Evolutionary conservation across 108 stramenopile species (phyloP), one percentile per base, ranked within the genome.

Genomic region (Schizochytrium sp.): DNA sequence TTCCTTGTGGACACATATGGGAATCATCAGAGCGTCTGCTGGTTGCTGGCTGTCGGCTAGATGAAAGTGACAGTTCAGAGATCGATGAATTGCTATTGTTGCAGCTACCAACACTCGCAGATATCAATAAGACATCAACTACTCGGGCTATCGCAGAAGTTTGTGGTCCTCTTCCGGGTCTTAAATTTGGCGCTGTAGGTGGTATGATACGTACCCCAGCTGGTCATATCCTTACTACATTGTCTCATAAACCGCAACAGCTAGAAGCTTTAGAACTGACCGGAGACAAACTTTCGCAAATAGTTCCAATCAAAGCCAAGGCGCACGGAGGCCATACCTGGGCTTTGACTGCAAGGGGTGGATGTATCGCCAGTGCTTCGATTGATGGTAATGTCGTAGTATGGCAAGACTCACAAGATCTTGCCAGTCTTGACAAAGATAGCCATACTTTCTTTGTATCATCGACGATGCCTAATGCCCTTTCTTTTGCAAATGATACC

Each of bases 401-500:
- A 8, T 83, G 76, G 76, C 50, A 2, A 13, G 76, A 83, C 2
- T n/a, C 47, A n/a, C 49, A 83, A 53, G 76, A 83, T 38, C 45
- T 50, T 10, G 5, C 50, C 10, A 40, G 5, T 5, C 49, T 83
- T n/a, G 5, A 5, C 2, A 55, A 83, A 10, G 55, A 12, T 8
- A 55, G 28, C n/a, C 47, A 83, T 10, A 40, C 28, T 10, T 46
- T 49, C 50, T 10, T 55, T 0, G 76, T 38, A 0, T 40, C 53
- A n/a, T 55, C 50, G 17, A 40, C 15, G 50, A 10, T 49, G 50
- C 17, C 53, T n/a, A 5, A 10, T 0, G 1, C 50, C 8, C 47
- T 83, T 13, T 83, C 50, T 53, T 83, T 83, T 28, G 55, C 76
- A 5, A 55, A 38, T 28, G 76, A 83, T 40, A 55, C 76, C 76